These are phyloP conservation scores for Aspergillus indologenus DNA, from an alignment of 495 filamentous ascomycete species.

Conservation along the genomic window DNA sequence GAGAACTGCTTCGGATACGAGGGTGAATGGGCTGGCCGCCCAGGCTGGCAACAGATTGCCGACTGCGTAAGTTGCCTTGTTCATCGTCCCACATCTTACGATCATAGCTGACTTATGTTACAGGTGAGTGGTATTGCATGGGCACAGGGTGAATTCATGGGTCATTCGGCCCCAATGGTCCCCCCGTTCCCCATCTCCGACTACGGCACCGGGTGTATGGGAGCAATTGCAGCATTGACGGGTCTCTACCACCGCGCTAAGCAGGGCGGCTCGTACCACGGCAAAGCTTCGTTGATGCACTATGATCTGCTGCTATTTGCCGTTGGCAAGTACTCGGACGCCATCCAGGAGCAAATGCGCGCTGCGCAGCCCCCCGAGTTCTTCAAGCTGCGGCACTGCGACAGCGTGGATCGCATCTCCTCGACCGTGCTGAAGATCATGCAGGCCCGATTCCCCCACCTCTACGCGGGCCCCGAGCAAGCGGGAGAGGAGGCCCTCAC, in stretches of 20 bases:
- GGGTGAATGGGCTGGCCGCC: conserved; percentile 46
- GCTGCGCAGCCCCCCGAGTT: conserved; percentile 54
- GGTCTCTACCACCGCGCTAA: conserved; percentile 62
- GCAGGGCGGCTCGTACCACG: conserved; percentile 62
- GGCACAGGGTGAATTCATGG: conserved; percentile 73
- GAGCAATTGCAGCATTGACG: conserved; percentile 59
- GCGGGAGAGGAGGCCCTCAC: conserved; percentile 27
- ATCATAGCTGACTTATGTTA: conserved; percentile 28
- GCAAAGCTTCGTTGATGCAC: conserved; percentile 60
- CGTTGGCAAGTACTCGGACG: conserved; percentile 56
- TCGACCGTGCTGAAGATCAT: conserved; percentile 61
- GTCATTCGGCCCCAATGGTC: conserved; percentile 64
- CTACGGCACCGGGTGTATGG: conserved; percentile 71
- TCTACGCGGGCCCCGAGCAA: conserved; percentile 27
- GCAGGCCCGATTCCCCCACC: conserved; percentile 45
- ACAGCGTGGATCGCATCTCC: conserved; percentile 71
- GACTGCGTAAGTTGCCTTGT: conserved; percentile 53
- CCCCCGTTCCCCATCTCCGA: conserved; percentile 81
- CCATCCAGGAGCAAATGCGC: conserved; percentile 55
- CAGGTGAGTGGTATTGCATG: conserved; percentile 65
- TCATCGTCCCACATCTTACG: neutral
- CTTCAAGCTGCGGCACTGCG: conserved; percentile 62
- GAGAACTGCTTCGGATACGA: conserved; percentile 71
- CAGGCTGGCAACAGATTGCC: conserved; percentile 57
- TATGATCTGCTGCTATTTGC: conserved; percentile 68